phyloP scores from a whole-genome alignment of 495 filamentous ascomycete species.

The Neurospora sublineolata region DNA sequence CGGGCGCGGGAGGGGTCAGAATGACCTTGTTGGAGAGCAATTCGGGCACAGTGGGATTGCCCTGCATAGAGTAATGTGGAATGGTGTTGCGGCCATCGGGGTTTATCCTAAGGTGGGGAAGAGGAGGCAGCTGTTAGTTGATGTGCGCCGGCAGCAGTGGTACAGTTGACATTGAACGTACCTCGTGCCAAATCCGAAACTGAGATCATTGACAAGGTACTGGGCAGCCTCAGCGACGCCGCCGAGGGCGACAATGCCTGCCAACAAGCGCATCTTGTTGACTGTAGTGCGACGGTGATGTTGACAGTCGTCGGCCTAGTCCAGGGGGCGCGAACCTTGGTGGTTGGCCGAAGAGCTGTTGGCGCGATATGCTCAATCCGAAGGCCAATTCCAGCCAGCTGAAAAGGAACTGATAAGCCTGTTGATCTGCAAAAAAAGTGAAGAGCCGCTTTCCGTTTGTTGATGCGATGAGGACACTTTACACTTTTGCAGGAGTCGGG shows the following conservation, averaged over 20 bases:
- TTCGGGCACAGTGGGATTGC: conserved; percentile 58
- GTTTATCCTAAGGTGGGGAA: conserved; percentile 25
- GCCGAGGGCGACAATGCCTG: conserved; percentile 35
- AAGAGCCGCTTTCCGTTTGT: background rate
- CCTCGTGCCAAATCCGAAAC: conserved; percentile 65
- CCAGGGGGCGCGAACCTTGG: background rate
- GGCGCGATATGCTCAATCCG: background rate
- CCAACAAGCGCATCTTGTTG: conserved; percentile 30
- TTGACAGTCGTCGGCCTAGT: background rate
- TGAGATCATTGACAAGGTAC: conserved; percentile 49
- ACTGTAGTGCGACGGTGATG: background rate
- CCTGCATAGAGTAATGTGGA: conserved; percentile 52
- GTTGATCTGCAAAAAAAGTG: background rate
- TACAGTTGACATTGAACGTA: conserved; percentile 23
- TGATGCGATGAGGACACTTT: background rate
- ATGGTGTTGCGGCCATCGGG: conserved; percentile 25
- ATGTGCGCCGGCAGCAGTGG: background rate
- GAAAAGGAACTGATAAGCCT: background rate
- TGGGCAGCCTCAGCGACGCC: conserved; percentile 45
- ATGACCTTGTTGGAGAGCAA: conserved; percentile 85
- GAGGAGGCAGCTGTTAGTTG: background rate
- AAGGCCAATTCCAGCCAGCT: background rate
- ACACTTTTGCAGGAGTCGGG: background rate
- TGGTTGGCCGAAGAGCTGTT: background rate
- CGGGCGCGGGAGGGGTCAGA: conserved; percentile 78